Evolutionary conservation across 306 rosid genomes (phyloP), one percentile per base, ranked within the genome.

Genomic region (Dryas alaskensis): DNA sequence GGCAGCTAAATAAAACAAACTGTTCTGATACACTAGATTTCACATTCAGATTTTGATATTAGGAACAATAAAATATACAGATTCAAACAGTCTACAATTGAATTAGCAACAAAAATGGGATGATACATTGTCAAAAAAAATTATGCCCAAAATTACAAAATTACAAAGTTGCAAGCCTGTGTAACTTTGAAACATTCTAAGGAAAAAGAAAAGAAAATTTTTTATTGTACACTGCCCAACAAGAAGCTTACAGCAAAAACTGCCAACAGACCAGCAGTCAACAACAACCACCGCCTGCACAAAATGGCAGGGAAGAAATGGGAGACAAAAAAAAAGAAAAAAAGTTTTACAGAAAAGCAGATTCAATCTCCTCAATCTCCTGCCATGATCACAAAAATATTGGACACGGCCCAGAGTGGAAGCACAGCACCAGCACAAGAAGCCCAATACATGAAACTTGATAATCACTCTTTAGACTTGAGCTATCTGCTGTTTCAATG

Each of bases 401-500:
- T 10, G 46, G 47, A 40, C 53, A 52, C 42, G 52, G 7, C 19
- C 6, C 54, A 1, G 25, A 1, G 71, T 47, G 25, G 44, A 79
- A 22, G 65, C 25, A 25, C 37, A 51, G 68, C 40, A 70, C 78
- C 78, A 67, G 37, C 50, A 66, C 11, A 46, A 22, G 44, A 39
- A 47, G 46, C 57, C 47, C 63, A 53, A n/a, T 37, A 25, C 14
- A 25, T 58, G 63, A 58, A 54, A 70, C 69, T 65, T 19, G 43
- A 45, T 48, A 27, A 60, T 9, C 57, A 59, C 63, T 67, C 81
- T 72, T 89, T 86, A 92, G 67, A 82, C 70, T 81, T 89, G 95
- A 72, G 92, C 80, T 25, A 87, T 71, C 85, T 84, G 90, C 79
- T 82, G 89, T 81, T 88, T 92, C 82, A 92, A 47, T 80, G 84